Base-by-base conservation (phyloP, 129 eudicot genomes). In the Rutidosis leptorrhynchoides region DNA sequence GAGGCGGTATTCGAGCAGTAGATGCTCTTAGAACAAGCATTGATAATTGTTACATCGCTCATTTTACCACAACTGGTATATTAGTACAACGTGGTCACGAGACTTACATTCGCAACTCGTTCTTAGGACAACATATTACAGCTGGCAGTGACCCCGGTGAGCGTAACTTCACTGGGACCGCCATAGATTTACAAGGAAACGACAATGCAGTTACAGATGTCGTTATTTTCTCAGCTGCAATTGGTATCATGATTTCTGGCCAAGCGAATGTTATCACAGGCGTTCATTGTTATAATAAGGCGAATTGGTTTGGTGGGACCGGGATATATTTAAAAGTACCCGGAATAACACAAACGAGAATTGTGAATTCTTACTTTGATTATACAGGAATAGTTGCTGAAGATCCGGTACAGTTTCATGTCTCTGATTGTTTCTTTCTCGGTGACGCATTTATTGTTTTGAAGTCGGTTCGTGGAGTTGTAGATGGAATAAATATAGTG, bases 201-300 rank as follows among this genome's bases (percentile, higher is more conserved):
- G 96, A 90, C 70, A 90, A 90, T 16, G 79, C 92, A 5, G 77
- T 90, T 45, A 80, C 85, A 0, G 96, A 90, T 16, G 96, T 87
- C 2, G 96, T 87, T 16, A 81, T 90, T 16, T 90, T 90, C 60
- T 90, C 97, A 0, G 97, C 97, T 2, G 79, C 62, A 5, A 64
- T 68, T 10, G 97, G 97, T 12, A 83, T 90, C 23, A 32, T 85
- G 55, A 68, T 90, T 2, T 68, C 80, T 10, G 97, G 97, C 9
- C 90, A 84, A 46, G 97, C 97, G 17, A 90, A 90, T 43, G 51
- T 73, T 2, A 62, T 90, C 5, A 80, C 96, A 0, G 97, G 96
- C 0, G 93, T 90, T 6, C 97, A 90, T 76, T 87, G 95, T 46
- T 90, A 90, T 72, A 90, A 90, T 53, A 90, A 90, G 68, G 97